phyloP scores from a whole-genome alignment of 805 yeast species.

The Hermanozyma aechmeae region DNA sequence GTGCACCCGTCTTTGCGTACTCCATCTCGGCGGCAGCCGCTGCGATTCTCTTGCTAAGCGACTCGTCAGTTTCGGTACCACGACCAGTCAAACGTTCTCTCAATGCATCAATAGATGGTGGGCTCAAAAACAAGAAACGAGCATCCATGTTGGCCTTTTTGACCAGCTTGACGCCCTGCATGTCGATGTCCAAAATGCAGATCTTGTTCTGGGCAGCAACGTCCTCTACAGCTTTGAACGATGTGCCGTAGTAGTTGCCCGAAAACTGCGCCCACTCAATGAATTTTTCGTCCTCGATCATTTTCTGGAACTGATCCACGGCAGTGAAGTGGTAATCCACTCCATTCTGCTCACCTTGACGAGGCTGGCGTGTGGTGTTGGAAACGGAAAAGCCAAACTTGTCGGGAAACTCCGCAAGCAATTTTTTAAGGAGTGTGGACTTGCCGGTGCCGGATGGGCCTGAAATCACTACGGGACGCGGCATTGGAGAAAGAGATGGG shows the following conservation, averaged over 20 bases:
- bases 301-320: constrained; percentile 68
- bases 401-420: constrained; percentile 84
- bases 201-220: constrained; percentile 57
- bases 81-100: constrained; percentile 70
- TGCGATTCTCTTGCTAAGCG: constrained; percentile 69
- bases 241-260: constrained; percentile 95
- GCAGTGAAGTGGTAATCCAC: constrained; percentile 81
- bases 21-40: constrained; percentile 89
- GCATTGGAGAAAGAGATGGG: too few relatives aligned
- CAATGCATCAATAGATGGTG: constrained; percentile 81
- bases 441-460: constrained; percentile 98
- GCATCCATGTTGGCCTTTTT: constrained; percentile 79
- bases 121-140: constrained; percentile 77
- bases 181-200: constrained; percentile 93
- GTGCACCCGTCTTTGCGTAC: constrained; percentile 85
- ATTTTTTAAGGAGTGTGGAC: constrained; percentile 82
- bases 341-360: constrained; percentile 87
- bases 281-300: constrained; percentile 69
- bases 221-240: constrained; percentile 75
- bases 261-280: constrained; percentile 98
- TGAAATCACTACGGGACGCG: constrained; percentile 86
- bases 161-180: constrained; percentile 96
- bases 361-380: constrained; percentile 84
- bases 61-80: constrained; percentile 91
- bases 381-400: constrained; percentile 92